phyloP scores from a whole-genome alignment of 2,329 filamentous ascomycete genomes.

The Colletotrichum scovillei region DNA sequence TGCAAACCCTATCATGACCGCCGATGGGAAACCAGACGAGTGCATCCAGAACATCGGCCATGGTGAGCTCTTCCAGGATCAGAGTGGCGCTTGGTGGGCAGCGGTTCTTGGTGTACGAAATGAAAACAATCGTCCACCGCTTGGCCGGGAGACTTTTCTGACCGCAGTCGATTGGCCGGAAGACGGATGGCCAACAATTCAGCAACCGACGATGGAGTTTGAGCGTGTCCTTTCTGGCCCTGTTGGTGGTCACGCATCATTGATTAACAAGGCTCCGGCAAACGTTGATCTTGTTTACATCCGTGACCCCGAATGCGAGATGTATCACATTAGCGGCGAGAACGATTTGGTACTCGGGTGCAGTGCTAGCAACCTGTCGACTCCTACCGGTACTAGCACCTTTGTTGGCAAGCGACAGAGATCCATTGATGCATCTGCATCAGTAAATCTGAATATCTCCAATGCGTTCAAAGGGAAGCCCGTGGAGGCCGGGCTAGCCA shows the following conservation, averaged over 20 bases:
- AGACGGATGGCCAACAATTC: slow-evolving; percentile 13
- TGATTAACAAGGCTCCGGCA: no score
- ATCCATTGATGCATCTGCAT: slow-evolving; percentile 6
- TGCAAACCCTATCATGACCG: slow-evolving; percentile 58
- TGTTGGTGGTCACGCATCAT: background rate
- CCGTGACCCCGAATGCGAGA: background rate
- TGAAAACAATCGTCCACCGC: background rate
- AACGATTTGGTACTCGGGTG: background rate
- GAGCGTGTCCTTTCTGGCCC: background rate
- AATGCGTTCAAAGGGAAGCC: background rate
- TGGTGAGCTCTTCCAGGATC: slow-evolving; percentile 66
- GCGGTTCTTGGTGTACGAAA: slow-evolving; percentile 9
- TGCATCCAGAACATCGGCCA: slow-evolving; percentile 67
- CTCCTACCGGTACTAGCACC: background rate
- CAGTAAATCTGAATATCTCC: background rate
- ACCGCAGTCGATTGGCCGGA: slow-evolving; percentile 16
- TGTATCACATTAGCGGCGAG: background rate
- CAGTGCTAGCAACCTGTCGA: background rate
- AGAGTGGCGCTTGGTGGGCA: slow-evolving; percentile 51
- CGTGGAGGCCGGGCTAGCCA: slow-evolving; percentile 7
- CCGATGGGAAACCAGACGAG: slow-evolving; percentile 51
- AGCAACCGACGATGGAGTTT: slow-evolving; percentile 7
- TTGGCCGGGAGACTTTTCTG: slow-evolving; percentile 23
- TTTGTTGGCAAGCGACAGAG: slow-evolving; percentile 24
- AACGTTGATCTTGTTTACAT: slow-evolving; percentile 14